Base-by-base conservation (phyloP, 2,329 filamentous ascomycete genomes). In the Fusarium praegraminearum region DNA sequence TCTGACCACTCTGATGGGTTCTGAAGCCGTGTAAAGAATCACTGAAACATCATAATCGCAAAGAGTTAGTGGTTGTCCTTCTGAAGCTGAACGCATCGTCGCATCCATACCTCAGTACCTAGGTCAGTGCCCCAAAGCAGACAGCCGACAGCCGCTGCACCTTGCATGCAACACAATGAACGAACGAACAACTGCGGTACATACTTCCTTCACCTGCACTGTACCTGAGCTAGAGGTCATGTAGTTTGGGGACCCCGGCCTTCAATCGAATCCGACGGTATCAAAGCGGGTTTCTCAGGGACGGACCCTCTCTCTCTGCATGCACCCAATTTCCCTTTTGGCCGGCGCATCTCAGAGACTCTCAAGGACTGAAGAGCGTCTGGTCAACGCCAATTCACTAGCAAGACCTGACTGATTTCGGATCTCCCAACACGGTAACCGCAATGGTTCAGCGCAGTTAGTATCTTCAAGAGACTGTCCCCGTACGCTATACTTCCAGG, bases 271-370 rank as follows among this genome's bases (percentile, higher is more conserved):
- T 24, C 46, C 32, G 67, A 50, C 40, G 41, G 49, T 62, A 63
- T 54, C 52, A 62, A 68, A 55, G 67, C 67, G 67, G 55, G 46
- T 55, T 43, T 44, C 44, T 32, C 47, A 70, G 67, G 62, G 51
- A 70, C 55, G 44, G 54, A 40, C 47, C 60, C 55, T 38, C 35
- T 50, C 56, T 66, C 41, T 59, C 47, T 51, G 40, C 24, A 62
- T 57, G 54, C 55, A 61, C 60, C 62, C 57, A 44, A 70, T 69
- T 62, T 57, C 36, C 47, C 67, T 64, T 38, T 36, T 16, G 47
- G 50, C 58, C 67, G 60, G 40, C 33, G 47, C 51, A 68, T 32
- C 57, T 54, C 49, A 12, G 9, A 11, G 18, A 11, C 32, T 60
- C 30, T 57, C 24, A 26, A 54, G 53, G 63, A 65, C 49, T 64